phyloP scores from a whole-genome alignment of 2,329 filamentous ascomycete species.

The Trichoderma afroharzianum region DNA sequence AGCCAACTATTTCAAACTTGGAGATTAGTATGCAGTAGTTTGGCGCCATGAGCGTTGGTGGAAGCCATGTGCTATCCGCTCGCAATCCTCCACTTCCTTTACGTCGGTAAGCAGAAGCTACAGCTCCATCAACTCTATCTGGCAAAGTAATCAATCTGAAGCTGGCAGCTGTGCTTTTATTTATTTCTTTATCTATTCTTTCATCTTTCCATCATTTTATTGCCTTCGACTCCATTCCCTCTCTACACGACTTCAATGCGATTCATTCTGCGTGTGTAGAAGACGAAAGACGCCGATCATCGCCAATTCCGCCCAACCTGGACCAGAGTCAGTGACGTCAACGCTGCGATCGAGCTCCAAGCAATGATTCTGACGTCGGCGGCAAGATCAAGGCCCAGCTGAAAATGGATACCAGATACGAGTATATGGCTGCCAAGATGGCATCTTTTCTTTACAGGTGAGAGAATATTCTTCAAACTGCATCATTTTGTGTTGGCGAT shows the following conservation, averaged over 20 bases:
- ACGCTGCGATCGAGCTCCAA: not conserved
- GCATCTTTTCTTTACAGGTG: not conserved
- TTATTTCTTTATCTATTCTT: not conserved
- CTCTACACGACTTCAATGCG: not conserved
- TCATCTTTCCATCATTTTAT: not conserved
- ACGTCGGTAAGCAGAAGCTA: not conserved
- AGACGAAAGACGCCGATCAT: not conserved
- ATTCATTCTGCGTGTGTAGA: not conserved
- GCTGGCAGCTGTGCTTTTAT: not conserved
- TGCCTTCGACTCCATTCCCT: not conserved
- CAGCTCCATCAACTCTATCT: not conserved
- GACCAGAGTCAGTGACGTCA: not conserved
- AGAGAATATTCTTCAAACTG: not conserved
- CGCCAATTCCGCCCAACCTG: not conserved
- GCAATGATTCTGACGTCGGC: conserved; percentile 12
- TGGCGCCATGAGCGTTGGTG: not conserved
- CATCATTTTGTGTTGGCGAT: not conserved
- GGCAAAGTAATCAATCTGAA: not conserved
- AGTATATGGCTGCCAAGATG: not conserved
- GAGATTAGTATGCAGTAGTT: not conserved
- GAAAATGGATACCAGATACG: not conserved
- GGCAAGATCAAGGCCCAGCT: not conserved
- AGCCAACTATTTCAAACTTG: not conserved
- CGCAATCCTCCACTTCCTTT: not conserved
- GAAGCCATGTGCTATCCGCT: not conserved